Base-by-base conservation (phyloP, 1,139 yeast genomes). In the Hansenula lynferdii region DNA sequence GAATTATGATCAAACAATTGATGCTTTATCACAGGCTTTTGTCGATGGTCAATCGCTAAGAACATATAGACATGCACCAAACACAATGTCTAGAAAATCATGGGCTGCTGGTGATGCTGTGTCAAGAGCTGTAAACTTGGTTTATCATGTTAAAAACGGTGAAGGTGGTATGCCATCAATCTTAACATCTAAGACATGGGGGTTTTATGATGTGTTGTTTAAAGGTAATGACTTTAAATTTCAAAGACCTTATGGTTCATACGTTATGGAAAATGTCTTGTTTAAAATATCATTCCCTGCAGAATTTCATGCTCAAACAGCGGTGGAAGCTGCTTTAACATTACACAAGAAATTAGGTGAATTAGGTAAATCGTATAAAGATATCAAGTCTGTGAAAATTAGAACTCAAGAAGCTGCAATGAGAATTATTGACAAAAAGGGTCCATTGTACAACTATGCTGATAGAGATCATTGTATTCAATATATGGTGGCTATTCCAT, bases 41-140 rank as follows among this genome's bases (percentile, higher is more conserved):
- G 80, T 67, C 21, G 82, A 76, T 54, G 81, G 81, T 18, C 78
- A 73, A 49, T 54, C 78, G 4, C 58, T 76, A 43, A 67, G 82
- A 57, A 76, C 81, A 20, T 76, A 76, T 53, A 67, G 82, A 50
- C 81, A 76, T 51, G 77, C 80, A 8, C 81, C 82, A 44, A 76
- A 76, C 59, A 76, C 81, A 41, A 75, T 75, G 62, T 70, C 78
- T 10, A 67, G 81, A 53, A 76, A 76, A 60, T 75, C 80, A 1
- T 76, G 82, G 82, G 82, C 82, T 27, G 82, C 82, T 12, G 82
- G 81, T 44, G 81, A 76, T 48, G 81, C 81, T 11, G 71, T 70
- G 36, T 65, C 77, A n/a, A 65, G 80, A 44, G 82, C 80, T 15
- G 80, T 76, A 21, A 72, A 75, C 54, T 54, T 76, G 44, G 79